Base-by-base conservation (phyloP, 805 yeast genomes). In the Babjeviella inositovora region DNA sequence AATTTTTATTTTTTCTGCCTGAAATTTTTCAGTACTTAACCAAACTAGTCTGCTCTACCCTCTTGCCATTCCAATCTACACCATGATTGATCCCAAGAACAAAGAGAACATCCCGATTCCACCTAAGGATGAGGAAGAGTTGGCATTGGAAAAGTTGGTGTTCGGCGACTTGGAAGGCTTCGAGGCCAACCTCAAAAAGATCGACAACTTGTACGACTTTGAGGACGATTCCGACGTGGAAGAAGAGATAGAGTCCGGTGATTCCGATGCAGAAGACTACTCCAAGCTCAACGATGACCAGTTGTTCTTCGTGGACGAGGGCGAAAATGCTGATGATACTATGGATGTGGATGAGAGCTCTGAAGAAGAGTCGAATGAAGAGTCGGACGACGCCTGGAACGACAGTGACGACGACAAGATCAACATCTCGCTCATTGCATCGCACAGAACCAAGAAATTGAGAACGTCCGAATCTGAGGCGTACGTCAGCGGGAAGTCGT, bases 351-450 rank as follows among this genome's bases (percentile, higher is more conserved):
- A 26, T 14, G 25, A 17, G 18, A 30, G 27, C 9, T 33, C 31
- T 19, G 48, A 32, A 6, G 39, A 37, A 6, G 48, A 39, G 4
- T 41, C 41, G 22, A 41, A 38, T 7, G 42, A 34, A 3, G 49
- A 45, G 4, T 50, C 38, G n/a, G 50, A 34, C 16, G 46, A 39
- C 3, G 82, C 73, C 3, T 90, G 98, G 98, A 45, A 45, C 9
- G 98, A 90, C 49, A 74, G 92, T 28, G 97, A 85, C 38, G 98
- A 90, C 44, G 97, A 85, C 31, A 57, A 57, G 20, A 34, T 79
- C 13, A 50, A 53, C 11, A 58, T 87, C 5, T 66, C 90, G 2
- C 47, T 90, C 15, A 40, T 56, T 9, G 44, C 62, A 2, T 52
- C 72, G 1, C 73, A 74, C 32, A 68, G 64, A 33, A 46, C 74